Evolutionary conservation across 805 yeast species (phyloP), one percentile per base, ranked within the genome.

Genomic region (Cyberlindnera suaveolens): DNA sequence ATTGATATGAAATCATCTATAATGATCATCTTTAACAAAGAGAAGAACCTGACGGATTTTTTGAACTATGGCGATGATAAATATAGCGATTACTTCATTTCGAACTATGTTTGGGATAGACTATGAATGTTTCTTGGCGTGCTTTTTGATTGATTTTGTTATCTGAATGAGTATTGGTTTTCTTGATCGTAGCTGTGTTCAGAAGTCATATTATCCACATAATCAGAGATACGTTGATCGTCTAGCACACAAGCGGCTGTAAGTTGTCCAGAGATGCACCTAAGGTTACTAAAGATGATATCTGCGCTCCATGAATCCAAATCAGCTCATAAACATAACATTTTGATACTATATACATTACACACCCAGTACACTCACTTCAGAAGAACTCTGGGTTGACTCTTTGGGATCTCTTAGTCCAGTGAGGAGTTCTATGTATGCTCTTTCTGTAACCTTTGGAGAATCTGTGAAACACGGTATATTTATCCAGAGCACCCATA

Each of bases 401-500:
- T 69, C 96, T 80, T 63, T 82, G 74, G 8, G 95, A 78, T 49
- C 78, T 62, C 68, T 82, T 88, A 42, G 97, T 89, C 95, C 96
- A 89, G 61, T 89, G 86, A 17, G 96, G 96, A 35, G 83, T 85
- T 63, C 80, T 67, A 59, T 91, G 98, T 20, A 86, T 79, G 50
- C 90, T 81, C 67, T 89, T 91, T 69, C 98, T 79, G 66, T 91
- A 93, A 17, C 81, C 82, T 56, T 74, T 78, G 13, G 81, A 75
- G 55, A 79, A 79, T 63, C 77, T 83, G 65, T 78, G 80, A 67
- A 85, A 91, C 2, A 88, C 82, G 37, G 95, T 81, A 66, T 93
- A 93, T 65, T 91, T 91, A 66, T 93, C 95, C 50, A 65, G 71
- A 7, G 96, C 72, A 1, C 65, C 57, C 97, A 91, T 90, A 47